Conservation (phyloP, 257 asterid species). For the Plantago major region DNA sequence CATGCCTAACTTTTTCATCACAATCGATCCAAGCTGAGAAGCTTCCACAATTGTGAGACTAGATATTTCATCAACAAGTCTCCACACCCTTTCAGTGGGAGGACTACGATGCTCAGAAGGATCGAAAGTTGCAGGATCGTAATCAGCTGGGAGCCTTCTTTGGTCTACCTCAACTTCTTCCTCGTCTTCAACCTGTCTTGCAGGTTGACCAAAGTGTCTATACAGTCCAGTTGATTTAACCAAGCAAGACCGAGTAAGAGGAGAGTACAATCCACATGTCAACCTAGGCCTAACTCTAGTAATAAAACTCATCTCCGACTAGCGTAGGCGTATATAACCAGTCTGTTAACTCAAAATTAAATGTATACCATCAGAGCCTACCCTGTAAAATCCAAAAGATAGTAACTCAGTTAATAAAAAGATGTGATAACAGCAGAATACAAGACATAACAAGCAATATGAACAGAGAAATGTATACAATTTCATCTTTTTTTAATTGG, state of each 20-base stretch:
- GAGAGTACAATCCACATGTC: conserved; percentile 25
- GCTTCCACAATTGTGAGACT: conserved; percentile 62
- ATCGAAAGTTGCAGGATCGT: conserved; percentile 67
- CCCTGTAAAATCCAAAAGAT: conserved; percentile 13
- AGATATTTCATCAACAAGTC: conserved; percentile 73
- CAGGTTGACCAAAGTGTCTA: conserved; percentile 57
- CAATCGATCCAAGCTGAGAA: conserved; percentile 51
- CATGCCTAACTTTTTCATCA: conserved; percentile 45
- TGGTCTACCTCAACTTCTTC: conserved; percentile 73
- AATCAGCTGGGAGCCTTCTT: conserved; percentile 82
- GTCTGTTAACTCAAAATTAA: conserved; percentile 5
- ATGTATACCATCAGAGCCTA: conserved; percentile 21
- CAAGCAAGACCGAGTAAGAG: conserved; percentile 18
- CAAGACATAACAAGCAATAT: too few species aligned
- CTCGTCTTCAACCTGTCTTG: conserved; percentile 45
- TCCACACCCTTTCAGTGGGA: conserved; percentile 73
- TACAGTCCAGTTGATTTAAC: conserved; percentile 27
- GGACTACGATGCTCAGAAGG: conserved; percentile 85
- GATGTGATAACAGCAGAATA: too few species aligned
- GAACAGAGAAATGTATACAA: too few species aligned
- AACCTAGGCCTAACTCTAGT: conserved; percentile 45
- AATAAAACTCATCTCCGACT: conserved; percentile 51
- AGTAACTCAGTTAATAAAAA: too few species aligned
- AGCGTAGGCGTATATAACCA: too few species aligned
- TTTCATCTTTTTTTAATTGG: too few species aligned